A percentile compares a stretch with the other conserved stretches of the same genome.
Evolutionary conservation across 176 grass and related monocot genomes (phyloP).

Genomic region (Carex cristatella): DNA sequence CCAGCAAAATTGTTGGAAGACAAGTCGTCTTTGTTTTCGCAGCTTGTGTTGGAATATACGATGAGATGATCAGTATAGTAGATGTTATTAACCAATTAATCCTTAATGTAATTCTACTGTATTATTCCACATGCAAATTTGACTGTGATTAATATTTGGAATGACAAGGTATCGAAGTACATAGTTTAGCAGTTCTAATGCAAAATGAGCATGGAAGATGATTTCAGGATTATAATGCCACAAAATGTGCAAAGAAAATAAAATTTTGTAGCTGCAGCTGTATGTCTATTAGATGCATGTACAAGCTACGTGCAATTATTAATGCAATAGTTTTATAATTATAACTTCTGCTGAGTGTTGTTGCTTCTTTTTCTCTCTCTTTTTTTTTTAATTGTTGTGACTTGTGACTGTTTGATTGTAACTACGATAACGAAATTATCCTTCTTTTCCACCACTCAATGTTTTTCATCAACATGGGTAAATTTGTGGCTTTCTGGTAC

Average conservation of each 20-base stretch:
- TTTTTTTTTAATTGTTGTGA: not conserved
- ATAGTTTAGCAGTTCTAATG: not conserved
- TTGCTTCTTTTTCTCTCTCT: not conserved
- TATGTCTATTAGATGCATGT: not conserved
- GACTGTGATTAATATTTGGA: not conserved
- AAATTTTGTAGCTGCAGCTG: not conserved
- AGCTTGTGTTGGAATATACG: slow-evolving; percentile 72
- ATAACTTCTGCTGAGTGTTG: not conserved
- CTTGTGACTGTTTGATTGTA: not conserved
- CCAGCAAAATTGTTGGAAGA: slow-evolving; percentile 51
- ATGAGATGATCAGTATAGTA: slow-evolving; percentile 42
- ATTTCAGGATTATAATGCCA: not conserved
- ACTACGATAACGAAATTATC: not conserved
- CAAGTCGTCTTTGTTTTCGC: slow-evolving; percentile 60
- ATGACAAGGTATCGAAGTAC: not conserved
- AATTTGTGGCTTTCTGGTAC: too few relatives aligned
- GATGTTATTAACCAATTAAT: not conserved
- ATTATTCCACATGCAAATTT: not conserved
- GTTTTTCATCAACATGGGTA: too few relatives aligned
- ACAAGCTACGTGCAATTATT: not conserved
- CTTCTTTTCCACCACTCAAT: too few relatives aligned
- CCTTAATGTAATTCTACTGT: not conserved
- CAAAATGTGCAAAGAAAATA: not conserved
- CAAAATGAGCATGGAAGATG: not conserved
- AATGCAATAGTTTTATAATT: not conserved